phyloP scores from a whole-genome alignment of 2,329 filamentous ascomycete species.

The Bimuria novae-zelandiae region DNA sequence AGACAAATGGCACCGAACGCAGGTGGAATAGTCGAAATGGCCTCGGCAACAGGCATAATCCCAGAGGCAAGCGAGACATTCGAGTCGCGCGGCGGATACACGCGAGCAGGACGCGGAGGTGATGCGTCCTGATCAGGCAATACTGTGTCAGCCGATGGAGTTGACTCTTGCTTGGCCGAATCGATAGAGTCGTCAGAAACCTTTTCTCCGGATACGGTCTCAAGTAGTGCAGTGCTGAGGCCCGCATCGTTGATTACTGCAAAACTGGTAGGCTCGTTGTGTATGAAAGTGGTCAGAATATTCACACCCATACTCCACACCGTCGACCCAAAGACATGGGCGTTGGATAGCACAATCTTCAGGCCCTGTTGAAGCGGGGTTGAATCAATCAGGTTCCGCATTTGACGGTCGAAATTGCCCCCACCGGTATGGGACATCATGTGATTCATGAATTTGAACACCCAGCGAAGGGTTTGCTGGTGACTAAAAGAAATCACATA shows the following conservation, averaged over 20 bases:
- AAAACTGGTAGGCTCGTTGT: conserved; percentile 98
- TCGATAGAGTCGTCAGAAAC: conserved; percentile 6
- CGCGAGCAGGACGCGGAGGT: conserved; percentile 16
- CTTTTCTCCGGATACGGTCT: conserved; percentile 67
- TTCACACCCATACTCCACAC: conserved; percentile 95
- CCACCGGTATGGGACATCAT: conserved; percentile 81
- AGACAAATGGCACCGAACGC: conserved; percentile 94
- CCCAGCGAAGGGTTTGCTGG: conserved; percentile 89
- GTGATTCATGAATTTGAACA: conserved; percentile 95
- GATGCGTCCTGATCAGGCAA: conserved; percentile 19
- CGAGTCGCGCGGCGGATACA: conserved; percentile 30
- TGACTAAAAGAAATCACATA: conserved; percentile 93
- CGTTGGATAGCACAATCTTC: conserved; percentile 79
- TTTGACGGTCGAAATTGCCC: conserved; percentile 83
- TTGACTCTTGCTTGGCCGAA: conserved; percentile 12
- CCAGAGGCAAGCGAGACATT: conserved; percentile 61
- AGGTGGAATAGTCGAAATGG: conserved; percentile 82
- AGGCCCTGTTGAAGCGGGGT: conserved; percentile 80
- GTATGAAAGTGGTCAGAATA: conserved; percentile 93
- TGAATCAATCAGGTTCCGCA: conserved; percentile 94
- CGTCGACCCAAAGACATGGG: conserved; percentile 80
- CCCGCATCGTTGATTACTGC: conserved; percentile 93
- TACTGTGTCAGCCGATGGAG: conserved; percentile 20
- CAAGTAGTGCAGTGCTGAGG: conserved; percentile 82
- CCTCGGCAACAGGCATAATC: conserved; percentile 85